Percentiles rank a stretch among this genome's conserved stretches.
Conservation (phyloP, 2,329 filamentous ascomycete species). For the Talaromyces funiculosus region DNA sequence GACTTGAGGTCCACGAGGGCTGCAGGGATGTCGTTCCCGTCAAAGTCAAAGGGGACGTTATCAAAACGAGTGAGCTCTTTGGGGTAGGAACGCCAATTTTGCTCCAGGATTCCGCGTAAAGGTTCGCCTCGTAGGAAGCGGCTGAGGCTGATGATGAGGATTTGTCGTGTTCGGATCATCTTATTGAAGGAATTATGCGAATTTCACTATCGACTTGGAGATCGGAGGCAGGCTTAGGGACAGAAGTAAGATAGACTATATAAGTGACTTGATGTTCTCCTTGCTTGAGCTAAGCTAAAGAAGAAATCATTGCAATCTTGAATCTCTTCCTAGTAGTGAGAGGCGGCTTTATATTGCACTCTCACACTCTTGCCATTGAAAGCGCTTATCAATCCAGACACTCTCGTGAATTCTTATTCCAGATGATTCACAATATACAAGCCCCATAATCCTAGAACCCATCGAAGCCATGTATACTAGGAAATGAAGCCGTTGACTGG, state of each 20-base stretch:
- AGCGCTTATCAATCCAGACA: background rate
- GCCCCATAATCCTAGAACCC: background rate
- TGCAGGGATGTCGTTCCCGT: background rate
- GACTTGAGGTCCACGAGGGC: background rate
- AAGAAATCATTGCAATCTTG: background rate
- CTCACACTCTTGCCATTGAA: background rate
- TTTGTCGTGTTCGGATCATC: background rate
- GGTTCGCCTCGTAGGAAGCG: background rate
- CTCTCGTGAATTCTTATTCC: background rate
- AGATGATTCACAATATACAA: too few relatives aligned
- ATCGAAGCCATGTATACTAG: too few relatives aligned
- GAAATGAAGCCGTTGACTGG: background rate
- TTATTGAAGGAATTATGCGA: background rate
- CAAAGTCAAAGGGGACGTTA: background rate
- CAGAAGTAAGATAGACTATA: background rate
- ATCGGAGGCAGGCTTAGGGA: background rate
- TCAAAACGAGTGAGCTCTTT: background rate
- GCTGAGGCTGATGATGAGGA: slow-evolving; percentile 1
- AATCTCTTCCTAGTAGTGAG: background rate
- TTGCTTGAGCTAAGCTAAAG: background rate
- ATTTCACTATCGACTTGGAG: background rate
- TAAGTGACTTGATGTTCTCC: background rate
- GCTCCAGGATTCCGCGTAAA: background rate
- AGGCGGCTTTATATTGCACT: background rate
- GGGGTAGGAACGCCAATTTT: background rate